Evolutionary conservation across 768 basidiomycete genomes (phyloP).

Genomic region (Kwoniella botswanensis): DNA sequence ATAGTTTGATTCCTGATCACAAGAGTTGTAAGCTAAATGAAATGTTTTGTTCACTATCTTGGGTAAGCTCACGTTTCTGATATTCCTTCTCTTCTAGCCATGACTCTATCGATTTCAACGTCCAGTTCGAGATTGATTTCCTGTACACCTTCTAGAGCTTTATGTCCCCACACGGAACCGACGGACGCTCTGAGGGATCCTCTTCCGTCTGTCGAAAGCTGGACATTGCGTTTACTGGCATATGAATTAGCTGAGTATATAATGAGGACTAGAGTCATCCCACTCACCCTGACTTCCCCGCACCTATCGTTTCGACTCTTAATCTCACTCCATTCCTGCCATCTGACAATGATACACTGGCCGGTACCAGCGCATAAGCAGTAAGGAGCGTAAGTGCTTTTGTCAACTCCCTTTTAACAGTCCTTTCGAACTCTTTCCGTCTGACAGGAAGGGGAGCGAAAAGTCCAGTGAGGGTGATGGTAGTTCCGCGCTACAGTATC

Average conservation of each 20-base stretch:
- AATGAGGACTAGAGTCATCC: neutral
- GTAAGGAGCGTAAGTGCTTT: slow-evolving; percentile 81
- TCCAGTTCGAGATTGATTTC: slow-evolving; percentile 73
- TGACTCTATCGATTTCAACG: slow-evolving; percentile 69
- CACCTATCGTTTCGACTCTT: slow-evolving; percentile 68
- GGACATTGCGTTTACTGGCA: slow-evolving; percentile 62
- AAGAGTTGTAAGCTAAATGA: neutral
- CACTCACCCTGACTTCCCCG: slow-evolving; percentile 68
- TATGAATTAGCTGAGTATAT: neutral
- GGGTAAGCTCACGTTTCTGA: slow-evolving; percentile 42
- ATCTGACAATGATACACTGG: slow-evolving; percentile 49
- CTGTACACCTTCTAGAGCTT: slow-evolving; percentile 73
- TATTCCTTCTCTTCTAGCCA: slow-evolving; percentile 62
- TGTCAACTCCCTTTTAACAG: slow-evolving; percentile 83
- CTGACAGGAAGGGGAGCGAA: slow-evolving; percentile 87
- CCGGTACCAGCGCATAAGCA: slow-evolving; percentile 85
- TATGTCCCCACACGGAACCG: slow-evolving; percentile 81
- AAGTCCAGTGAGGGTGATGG: slow-evolving; percentile 70
- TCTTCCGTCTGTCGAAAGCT: slow-evolving; percentile 74
- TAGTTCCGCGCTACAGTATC: slow-evolving; percentile 76
- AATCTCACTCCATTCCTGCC: slow-evolving; percentile 68
- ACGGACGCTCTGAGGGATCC: slow-evolving; percentile 69
- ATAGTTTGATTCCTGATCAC: slow-evolving; percentile 58
- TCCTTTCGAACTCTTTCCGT: slow-evolving; percentile 86
- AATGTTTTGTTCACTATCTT: neutral